phyloP scores from a whole-genome alignment of 192 early-diverging fungal genomes.

The Podila epigama region DNA sequence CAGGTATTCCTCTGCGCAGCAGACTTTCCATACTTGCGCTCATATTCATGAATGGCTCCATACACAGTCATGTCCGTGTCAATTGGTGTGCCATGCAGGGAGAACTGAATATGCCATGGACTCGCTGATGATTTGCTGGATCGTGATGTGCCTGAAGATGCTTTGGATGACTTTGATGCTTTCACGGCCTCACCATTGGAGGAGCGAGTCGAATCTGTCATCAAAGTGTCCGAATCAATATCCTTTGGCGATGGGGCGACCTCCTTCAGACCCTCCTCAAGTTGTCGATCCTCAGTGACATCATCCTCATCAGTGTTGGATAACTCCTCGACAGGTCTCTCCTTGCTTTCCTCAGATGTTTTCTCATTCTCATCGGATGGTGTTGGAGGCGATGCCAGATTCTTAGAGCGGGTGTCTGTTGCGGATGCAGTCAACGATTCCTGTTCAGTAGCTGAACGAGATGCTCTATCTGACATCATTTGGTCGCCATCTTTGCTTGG shows the following conservation, averaged over 20 bases:
- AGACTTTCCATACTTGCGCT: slow-evolving; percentile 38
- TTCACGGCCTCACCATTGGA: slow-evolving; percentile 12
- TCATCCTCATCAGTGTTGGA: slow-evolving; percentile 47
- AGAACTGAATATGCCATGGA: slow-evolving; percentile 67
- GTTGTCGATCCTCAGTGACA: slow-evolving; percentile 38
- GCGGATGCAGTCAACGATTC: slow-evolving; percentile 9
- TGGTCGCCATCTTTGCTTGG: background rate
- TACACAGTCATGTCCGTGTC: slow-evolving; percentile 69
- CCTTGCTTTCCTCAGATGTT: slow-evolving; percentile 4
- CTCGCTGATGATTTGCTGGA: background rate
- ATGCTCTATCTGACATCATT: slow-evolving; percentile 4
- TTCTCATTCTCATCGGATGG: background rate
- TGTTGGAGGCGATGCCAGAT: background rate
- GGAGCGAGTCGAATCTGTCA: slow-evolving; percentile 33
- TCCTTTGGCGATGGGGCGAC: slow-evolving; percentile 7
- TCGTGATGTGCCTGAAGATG: background rate
- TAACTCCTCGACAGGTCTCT: slow-evolving; percentile 1
- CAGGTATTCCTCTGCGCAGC: slow-evolving; percentile 58
- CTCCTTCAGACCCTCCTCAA: slow-evolving; percentile 9
- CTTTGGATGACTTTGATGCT: background rate
- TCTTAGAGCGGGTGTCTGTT: background rate
- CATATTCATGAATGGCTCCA: slow-evolving; percentile 68
- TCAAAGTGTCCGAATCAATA: slow-evolving; percentile 32
- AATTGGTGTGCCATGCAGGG: slow-evolving; percentile 54
- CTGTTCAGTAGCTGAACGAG: background rate